These are phyloP conservation scores for Ambrosia trifida DNA, from an alignment of 129 eudicot species.

Conservation along the genomic window DNA sequence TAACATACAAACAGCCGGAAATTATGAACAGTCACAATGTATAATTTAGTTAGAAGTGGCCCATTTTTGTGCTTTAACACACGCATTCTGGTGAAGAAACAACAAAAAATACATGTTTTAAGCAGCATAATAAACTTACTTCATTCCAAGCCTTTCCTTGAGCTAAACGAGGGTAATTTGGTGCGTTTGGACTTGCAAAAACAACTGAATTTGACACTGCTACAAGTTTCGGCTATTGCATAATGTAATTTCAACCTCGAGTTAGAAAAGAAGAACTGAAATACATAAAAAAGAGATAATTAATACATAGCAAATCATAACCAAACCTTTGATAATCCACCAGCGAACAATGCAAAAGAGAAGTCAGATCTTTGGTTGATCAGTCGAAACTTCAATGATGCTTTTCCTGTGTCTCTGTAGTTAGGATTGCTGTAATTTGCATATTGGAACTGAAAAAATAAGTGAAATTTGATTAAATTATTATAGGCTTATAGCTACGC, in stretches of 20 bases:
- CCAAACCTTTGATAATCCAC: slow-evolving; percentile 77
- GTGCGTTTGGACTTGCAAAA: slow-evolving; percentile 85
- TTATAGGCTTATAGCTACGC: neutral
- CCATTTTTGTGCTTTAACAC: neutral
- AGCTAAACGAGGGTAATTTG: slow-evolving; percentile 92
- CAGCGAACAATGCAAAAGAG: slow-evolving; percentile 80
- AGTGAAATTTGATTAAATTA: neutral
- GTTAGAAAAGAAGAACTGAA: neutral
- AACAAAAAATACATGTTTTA: neutral
- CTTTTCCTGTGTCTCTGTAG: slow-evolving; percentile 71
- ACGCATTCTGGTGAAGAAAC: neutral
- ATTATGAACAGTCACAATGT: neutral
- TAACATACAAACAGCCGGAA: slow-evolving; percentile 25
- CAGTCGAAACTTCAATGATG: slow-evolving; percentile 71
- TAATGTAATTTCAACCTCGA: neutral
- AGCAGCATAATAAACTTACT: slow-evolving; percentile 48
- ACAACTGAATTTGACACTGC: slow-evolving; percentile 70
- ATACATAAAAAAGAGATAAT: neutral
- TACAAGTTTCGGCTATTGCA: slow-evolving; percentile 77
- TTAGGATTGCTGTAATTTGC: slow-evolving; percentile 74
- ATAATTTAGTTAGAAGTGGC: neutral
- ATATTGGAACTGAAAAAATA: slow-evolving; percentile 62
- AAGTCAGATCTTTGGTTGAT: slow-evolving; percentile 90
- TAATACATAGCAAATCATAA: neutral
- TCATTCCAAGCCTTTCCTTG: slow-evolving; percentile 95